These are phyloP conservation scores for Aspergillus neotritici DNA, from an alignment of 2,329 filamentous ascomycete species.

Conservation along the genomic window DNA sequence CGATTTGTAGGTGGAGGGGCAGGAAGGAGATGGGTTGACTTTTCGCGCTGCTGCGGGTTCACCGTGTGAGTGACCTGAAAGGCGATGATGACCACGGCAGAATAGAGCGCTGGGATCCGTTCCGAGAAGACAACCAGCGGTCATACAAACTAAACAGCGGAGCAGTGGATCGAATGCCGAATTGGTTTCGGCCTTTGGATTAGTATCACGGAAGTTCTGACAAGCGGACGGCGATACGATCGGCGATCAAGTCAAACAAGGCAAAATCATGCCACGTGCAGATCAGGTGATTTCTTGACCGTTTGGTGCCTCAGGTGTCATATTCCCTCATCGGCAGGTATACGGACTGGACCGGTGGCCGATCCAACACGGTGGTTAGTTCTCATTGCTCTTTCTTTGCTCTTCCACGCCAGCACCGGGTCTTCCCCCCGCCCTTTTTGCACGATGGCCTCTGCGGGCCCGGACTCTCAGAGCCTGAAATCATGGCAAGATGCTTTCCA, in stretches of 20 bases:
- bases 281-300: constrained; percentile 6
- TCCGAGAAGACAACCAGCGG: constrained; percentile 5
- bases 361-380: neutral
- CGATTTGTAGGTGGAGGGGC: neutral
- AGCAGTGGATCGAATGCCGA: constrained; percentile 5
- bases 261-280: constrained; percentile 2
- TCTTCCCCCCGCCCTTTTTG: neutral
- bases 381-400: neutral
- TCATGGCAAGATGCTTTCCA: constrained; percentile 65
- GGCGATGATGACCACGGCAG: too few relatives aligned
- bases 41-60: too few relatives aligned
- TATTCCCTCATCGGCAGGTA: neutral
- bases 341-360: neutral
- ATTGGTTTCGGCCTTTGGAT: too few relatives aligned
- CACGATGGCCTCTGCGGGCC: constrained; percentile 50
- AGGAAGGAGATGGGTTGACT: neutral
- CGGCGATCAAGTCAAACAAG: constrained; percentile 17
- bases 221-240: constrained; percentile 2
- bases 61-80: too few relatives aligned
- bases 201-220: constrained; percentile 12
- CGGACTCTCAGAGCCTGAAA: constrained; percentile 52
- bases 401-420: constrained; percentile 7
- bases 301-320: neutral
- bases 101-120: too few relatives aligned
- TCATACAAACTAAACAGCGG: neutral